Conservation (phyloP, 352 stramenopile genomes). For the Phytophthora agathidicida region DNA sequence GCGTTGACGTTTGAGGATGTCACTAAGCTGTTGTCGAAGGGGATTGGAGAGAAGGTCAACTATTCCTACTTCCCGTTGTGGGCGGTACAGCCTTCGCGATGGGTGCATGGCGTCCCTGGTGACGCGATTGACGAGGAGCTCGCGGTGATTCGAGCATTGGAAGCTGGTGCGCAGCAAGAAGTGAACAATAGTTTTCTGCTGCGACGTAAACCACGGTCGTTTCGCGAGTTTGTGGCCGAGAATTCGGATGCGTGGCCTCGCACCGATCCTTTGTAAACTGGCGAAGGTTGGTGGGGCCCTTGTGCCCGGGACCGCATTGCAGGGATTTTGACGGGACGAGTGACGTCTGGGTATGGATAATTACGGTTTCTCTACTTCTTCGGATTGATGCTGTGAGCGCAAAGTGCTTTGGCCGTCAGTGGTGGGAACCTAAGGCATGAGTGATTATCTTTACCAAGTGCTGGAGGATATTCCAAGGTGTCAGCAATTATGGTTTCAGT, state of each 20-base stretch:
- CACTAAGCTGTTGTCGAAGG: slow-evolving; percentile 36
- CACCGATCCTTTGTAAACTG: slow-evolving; percentile 7
- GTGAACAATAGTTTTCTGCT: slow-evolving; percentile 39
- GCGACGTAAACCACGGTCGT: slow-evolving; percentile 31
- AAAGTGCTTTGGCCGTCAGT: too few species aligned
- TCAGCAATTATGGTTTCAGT: too few species aligned
- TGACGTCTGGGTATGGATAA: too few species aligned
- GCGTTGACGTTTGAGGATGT: slow-evolving; percentile 53
- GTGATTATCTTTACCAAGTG: too few species aligned
- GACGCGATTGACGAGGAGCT: slow-evolving; percentile 57
- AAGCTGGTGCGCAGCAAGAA: slow-evolving; percentile 38
- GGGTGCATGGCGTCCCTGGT: slow-evolving; percentile 57
- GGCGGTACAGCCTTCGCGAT: slow-evolving; percentile 65
- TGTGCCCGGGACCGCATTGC: too few species aligned
- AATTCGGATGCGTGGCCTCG: slow-evolving; percentile 46
- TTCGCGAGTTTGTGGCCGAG: slow-evolving; percentile 43
- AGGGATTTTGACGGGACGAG: too few species aligned
- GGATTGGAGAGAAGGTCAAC: slow-evolving; percentile 42
- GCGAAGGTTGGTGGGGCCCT: too few species aligned
- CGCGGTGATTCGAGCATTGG: slow-evolving; percentile 40
- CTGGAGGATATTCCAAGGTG: too few species aligned
- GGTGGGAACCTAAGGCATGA: too few species aligned
- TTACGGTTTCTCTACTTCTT: too few species aligned
- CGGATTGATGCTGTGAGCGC: too few species aligned
- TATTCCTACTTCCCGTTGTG: slow-evolving; percentile 69